Percentiles rank a stretch among this genome's conserved stretches.
Evolutionary conservation across 108 stramenopile genomes (phyloP).

Genomic region (Fragilaria radians): DNA sequence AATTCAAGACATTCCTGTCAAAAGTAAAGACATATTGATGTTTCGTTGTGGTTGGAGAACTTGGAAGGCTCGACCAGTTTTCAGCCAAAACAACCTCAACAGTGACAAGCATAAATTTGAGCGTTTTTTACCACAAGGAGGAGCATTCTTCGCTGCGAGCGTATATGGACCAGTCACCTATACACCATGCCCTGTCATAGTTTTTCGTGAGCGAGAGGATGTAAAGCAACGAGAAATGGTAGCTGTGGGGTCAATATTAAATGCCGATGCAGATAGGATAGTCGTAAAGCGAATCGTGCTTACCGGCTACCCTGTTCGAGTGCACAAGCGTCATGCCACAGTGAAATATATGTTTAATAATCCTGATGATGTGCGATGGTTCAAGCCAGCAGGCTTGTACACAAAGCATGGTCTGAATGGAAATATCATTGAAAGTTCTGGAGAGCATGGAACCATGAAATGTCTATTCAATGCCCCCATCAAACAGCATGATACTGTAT

Average conservation of each 20-base stretch:
- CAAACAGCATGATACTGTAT: conserved; percentile 97
- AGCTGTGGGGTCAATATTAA: conserved; percentile 88
- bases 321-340: conserved; percentile 93
- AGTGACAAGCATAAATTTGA: conserved; percentile 99
- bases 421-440: conserved; percentile 92
- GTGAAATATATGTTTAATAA: conserved; percentile 99
- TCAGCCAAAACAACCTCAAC: conserved; percentile 93
- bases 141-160: conserved; percentile 84
- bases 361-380: conserved; percentile 97
- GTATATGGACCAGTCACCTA: conserved; percentile 95
- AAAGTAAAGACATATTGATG: conserved; percentile 87
- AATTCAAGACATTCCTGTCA: conserved; percentile 52
- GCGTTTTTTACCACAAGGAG: conserved; percentile 86
- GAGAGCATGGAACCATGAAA: conserved; percentile 99
- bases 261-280: conserved; percentile 95
- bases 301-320: conserved; percentile 95
- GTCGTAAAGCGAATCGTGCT: conserved; percentile 95
- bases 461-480: conserved; percentile 94
- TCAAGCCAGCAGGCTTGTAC: conserved; percentile 92
- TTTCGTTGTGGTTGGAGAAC: conserved; percentile 94
- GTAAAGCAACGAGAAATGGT: conserved; percentile 44
- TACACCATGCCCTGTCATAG: conserved; percentile 81
- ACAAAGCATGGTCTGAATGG: conserved; percentile 97
- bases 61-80: conserved; percentile 88
- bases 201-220: conserved; percentile 50